Base-by-base conservation (phyloP, 73 alveolate species). In the Diophrys sp. region DNA sequence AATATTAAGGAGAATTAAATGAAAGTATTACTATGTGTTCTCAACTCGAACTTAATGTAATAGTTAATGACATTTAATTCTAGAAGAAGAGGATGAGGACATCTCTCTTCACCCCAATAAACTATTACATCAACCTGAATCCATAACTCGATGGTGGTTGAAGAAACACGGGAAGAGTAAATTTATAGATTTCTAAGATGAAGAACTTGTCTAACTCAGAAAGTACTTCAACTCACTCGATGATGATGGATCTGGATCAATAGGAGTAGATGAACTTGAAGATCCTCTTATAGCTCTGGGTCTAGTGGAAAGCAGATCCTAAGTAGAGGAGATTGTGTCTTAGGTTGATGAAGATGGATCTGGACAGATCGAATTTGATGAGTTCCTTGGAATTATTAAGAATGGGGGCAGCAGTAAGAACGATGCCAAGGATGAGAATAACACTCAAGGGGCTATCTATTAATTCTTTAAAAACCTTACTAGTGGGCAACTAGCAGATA, bases 211-310 rank as follows among this genome's bases (percentile, higher is more conserved):
- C 29, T 53, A 88, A 77, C 87, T 94, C 66, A 74, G 95, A 70
- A 77, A 78, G 62, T 94, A 94, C 74, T 94, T 94, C 85, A 68
- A 81, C 29, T 88, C 96, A 11, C 78, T 94, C 5, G 97, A 87
- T 82, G 94, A 92, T 55, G 94, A 90, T 75, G 96, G 96, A 23
- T 89, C 96, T 27, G 96, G 94, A 27, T 31, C 86, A 54, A 95
- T 95, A 32, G 98, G 99, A 23, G 97, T 93, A 1, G 97, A 92
- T 70, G 98, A 95, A 80, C 74, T 95, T 27, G 97, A 94, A 67
- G 99, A 95, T 29, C 99, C 99, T 28, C 85, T 95, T 33, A 91
- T 95, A 54, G 98, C 98, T 57, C 81, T 95, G 56, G 99, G 99
- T 0, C 81, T 95, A 33, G 99, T 91, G 0, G 91, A 95, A 62